phyloP scores from a whole-genome alignment of 2,329 filamentous ascomycete genomes.

The Arthroderma sp. region DNA sequence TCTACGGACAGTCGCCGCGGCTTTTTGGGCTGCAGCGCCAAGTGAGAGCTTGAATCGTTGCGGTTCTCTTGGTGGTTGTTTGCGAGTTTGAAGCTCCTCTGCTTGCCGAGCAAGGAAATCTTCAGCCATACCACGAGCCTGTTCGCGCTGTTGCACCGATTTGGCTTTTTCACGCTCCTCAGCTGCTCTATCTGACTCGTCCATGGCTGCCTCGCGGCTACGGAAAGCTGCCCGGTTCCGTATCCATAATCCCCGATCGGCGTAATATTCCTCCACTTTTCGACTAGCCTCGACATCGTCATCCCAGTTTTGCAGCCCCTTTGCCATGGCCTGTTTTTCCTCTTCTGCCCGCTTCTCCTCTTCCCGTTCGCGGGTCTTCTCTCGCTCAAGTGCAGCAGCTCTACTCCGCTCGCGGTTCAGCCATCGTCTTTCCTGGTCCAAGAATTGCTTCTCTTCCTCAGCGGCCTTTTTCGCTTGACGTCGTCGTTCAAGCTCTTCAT shows the following conservation, averaged over 20 bases:
- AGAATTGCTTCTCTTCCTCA: constrained; percentile 66
- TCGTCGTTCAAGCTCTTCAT: constrained; percentile 68
- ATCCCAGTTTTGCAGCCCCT: constrained; percentile 68
- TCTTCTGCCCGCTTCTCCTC: constrained; percentile 54
- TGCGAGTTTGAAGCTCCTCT: constrained; percentile 50
- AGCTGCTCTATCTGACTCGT: constrained; percentile 67
- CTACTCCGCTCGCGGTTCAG: constrained; percentile 74
- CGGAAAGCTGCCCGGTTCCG: constrained; percentile 65
- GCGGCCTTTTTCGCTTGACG: constrained; percentile 56
- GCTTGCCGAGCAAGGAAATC: constrained; percentile 79
- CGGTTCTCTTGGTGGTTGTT: constrained; percentile 39
- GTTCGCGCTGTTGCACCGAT: constrained; percentile 58
- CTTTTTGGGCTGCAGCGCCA: constrained; percentile 71
- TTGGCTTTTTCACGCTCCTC: constrained; percentile 64
- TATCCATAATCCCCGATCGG: constrained; percentile 72
- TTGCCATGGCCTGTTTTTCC: constrained; percentile 53
- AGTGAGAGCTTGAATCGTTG: constrained; percentile 87
- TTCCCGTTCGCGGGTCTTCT: constrained; percentile 65
- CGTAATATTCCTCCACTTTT: constrained; percentile 70
- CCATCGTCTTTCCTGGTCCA: constrained; percentile 82
- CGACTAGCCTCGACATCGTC: constrained; percentile 69
- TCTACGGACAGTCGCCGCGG: constrained; percentile 48
- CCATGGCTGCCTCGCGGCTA: constrained; percentile 58
- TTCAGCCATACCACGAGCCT: constrained; percentile 73
- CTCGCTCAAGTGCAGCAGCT: constrained; percentile 72